phyloP scores from a whole-genome alignment of 306 rosid genomes.

The Quercus dentata region DNA sequence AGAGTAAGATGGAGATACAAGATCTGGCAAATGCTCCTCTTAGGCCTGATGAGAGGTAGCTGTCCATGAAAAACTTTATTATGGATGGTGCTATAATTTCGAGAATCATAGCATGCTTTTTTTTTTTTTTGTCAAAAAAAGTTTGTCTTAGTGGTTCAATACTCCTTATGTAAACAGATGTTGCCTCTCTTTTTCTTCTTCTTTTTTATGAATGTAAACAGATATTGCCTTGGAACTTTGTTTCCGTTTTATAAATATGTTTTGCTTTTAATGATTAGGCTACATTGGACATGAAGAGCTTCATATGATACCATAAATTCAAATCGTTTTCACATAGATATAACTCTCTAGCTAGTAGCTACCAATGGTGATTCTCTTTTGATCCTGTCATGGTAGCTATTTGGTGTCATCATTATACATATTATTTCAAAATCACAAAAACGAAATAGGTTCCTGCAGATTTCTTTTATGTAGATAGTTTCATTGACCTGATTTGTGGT shows the following conservation, averaged over 20 bases:
- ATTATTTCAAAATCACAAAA: not conserved
- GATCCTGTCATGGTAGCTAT: no score
- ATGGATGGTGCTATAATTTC: not conserved
- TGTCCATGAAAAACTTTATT: not conserved
- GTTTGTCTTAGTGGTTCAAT: not conserved
- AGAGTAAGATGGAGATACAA: slow-evolving; percentile 86
- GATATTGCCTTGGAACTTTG: not conserved
- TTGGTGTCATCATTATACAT: no score
- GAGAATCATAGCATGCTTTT: not conserved
- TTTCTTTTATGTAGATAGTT: not conserved
- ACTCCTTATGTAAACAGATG: not conserved
- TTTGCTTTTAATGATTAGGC: not conserved
- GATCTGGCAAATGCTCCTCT: slow-evolving; percentile 80
- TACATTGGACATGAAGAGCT: not conserved
- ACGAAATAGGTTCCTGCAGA: not conserved
- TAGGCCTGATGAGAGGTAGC: slow-evolving; percentile 46
- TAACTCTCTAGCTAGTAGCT: not conserved
- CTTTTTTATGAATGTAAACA: not conserved
- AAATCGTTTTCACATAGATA: not conserved
- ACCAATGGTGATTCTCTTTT: not conserved
- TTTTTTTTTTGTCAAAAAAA: not conserved
- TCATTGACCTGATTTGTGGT: not conserved
- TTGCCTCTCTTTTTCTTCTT: no score
- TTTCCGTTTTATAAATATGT: not conserved
- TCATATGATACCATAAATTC: not conserved